Base-by-base conservation (phyloP, 2,329 filamentous ascomycete genomes). In the Aspergillus phoenicis region DNA sequence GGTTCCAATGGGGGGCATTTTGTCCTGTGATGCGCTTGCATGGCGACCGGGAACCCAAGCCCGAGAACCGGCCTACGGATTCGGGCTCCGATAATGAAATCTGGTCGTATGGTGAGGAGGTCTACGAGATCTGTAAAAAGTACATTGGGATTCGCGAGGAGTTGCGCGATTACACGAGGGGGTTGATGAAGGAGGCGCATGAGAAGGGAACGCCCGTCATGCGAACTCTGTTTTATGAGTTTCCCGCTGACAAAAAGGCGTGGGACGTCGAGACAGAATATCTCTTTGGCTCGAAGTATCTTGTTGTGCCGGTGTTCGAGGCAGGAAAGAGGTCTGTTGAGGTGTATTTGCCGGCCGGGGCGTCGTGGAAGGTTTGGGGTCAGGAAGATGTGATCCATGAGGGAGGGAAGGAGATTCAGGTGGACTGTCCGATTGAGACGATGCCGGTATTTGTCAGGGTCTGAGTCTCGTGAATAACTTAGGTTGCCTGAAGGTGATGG, bases 1-100 rank as follows among this genome's bases (percentile, higher is more conserved):
- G 87, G 88, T 90, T 90, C 71, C 87, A 89, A 67, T 90, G 87
- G 86, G 87, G 84, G 0, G 77, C 86, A 0, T 89, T 87, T 68
- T 88, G 86, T 59, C 87, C 87, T 0, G 87, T 90, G 1, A 87
- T 90, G 82, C 77, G 88, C 2, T 78, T 89, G 0, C 87, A 90
- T 65, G 88, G 88, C 5, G 85, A 89, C 68, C 81, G 87, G 0
- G 85, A 88, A 70, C 88, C 87, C 0, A 80, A 82, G 65, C 75
- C 69, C 7, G 69, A 63, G 26, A 68, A 66, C 38, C 65, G 68
- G 49, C 70, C 71, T 4, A 73, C 71, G 11, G 67, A 69, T 13
- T 64, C 63, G 2, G 72, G 71, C 7, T 64, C 67, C 1, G 52
- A 70, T 43, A 74, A 74, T 65, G 87, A 90, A 71, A 83, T 89